phyloP scores from a whole-genome alignment of 2,329 filamentous ascomycete genomes.

The Mollisiaceae sp. region DNA sequence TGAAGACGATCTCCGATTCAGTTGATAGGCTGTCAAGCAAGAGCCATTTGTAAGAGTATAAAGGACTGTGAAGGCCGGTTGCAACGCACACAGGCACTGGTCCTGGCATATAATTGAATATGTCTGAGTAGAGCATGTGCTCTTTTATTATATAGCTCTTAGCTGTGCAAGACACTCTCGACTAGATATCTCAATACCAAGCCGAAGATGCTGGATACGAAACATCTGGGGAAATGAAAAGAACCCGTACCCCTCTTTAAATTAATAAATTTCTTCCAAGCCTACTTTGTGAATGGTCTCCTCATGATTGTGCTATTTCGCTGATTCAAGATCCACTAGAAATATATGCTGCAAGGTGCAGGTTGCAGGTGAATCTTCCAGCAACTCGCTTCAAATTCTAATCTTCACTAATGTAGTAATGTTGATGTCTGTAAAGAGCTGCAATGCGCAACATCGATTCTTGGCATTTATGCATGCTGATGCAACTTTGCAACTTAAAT shows the following conservation, averaged over 20 bases:
- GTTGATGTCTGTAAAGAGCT: not conserved
- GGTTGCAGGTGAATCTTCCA: too few species aligned
- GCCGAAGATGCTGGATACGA: not conserved
- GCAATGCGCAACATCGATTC: constrained; percentile 5
- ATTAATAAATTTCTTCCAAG: too few species aligned
- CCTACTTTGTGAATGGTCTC: too few species aligned
- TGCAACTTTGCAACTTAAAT: not conserved
- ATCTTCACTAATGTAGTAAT: too few species aligned
- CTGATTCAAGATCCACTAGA: too few species aligned
- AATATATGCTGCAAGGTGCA: too few species aligned
- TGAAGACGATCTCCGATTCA: not conserved
- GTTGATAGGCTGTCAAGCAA: not conserved
- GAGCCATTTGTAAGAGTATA: not conserved
- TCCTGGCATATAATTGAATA: too few species aligned
- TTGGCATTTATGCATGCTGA: not conserved
- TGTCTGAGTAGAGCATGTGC: too few species aligned
- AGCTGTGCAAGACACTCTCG: not conserved
- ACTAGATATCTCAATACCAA: not conserved
- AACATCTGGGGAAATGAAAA: not conserved
- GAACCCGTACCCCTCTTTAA: not conserved
- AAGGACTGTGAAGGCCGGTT: not conserved
- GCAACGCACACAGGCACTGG: too few species aligned
- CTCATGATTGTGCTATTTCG: too few species aligned
- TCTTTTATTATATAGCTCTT: not conserved
- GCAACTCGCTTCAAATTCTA: too few species aligned